These are phyloP conservation scores for Claviceps pazoutovae DNA, from an alignment of 2,329 filamentous ascomycete genomes.

Conservation along the genomic window DNA sequence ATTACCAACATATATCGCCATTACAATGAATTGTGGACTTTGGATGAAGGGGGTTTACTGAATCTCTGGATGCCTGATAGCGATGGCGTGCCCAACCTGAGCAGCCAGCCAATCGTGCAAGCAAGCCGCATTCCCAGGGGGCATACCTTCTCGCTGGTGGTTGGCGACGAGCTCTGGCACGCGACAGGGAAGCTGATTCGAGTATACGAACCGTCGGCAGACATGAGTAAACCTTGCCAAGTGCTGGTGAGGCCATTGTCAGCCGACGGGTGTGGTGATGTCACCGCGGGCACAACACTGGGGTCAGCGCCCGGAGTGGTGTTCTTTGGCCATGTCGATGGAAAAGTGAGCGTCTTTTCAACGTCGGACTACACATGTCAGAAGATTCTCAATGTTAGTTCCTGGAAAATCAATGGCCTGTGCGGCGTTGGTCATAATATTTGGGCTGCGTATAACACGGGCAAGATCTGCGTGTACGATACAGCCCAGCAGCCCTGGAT, in stretches of 20 bases:
- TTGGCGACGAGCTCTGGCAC: slow-evolving; percentile 77
- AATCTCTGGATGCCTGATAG: slow-evolving; percentile 73
- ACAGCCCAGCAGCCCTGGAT: slow-evolving; percentile 70
- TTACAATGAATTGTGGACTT: slow-evolving; percentile 80
- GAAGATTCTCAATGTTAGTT: slow-evolving; percentile 70
- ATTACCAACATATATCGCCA: slow-evolving; percentile 77
- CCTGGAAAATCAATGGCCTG: slow-evolving; percentile 89
- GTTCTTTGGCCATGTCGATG: slow-evolving; percentile 84
- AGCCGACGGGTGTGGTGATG: slow-evolving; percentile 64
- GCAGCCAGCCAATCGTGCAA: slow-evolving; percentile 51
- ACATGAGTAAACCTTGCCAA: slow-evolving; percentile 58
- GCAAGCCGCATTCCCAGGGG: slow-evolving; percentile 66
- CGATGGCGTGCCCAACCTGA: slow-evolving; percentile 58
- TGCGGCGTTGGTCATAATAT: slow-evolving; percentile 67
- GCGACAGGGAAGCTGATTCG: slow-evolving; percentile 77
- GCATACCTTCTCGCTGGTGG: slow-evolving; percentile 77
- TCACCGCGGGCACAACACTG: slow-evolving; percentile 70
- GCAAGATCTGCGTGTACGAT: slow-evolving; percentile 88
- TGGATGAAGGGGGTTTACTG: slow-evolving; percentile 79
- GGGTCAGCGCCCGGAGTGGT: slow-evolving; percentile 63
- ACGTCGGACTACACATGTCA: slow-evolving; percentile 61
- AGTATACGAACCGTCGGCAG: slow-evolving; percentile 61
- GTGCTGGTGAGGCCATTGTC: slow-evolving; percentile 57
- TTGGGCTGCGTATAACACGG: slow-evolving; percentile 91
- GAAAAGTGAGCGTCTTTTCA: slow-evolving; percentile 90